Percentiles rank a stretch among this genome's conserved stretches.
Evolutionary conservation across 2,329 filamentous ascomycete genomes (phyloP).

Genomic region (Penicillium sp.): DNA sequence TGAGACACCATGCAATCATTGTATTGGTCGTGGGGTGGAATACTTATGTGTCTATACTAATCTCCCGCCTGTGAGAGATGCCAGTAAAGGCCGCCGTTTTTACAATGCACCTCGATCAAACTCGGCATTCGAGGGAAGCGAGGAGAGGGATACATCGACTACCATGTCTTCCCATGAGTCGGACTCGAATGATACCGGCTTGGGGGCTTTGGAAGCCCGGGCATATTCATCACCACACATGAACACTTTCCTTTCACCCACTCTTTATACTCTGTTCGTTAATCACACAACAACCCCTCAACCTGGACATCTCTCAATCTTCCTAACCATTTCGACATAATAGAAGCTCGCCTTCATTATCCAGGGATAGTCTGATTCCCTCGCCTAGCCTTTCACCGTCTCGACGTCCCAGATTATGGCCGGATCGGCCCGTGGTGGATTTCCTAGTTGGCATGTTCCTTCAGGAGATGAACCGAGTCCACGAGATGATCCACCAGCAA

Average conservation of each 20-base stretch:
- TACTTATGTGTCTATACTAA: constrained; percentile 16
- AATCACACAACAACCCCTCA: background rate
- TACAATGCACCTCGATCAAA: constrained; percentile 1
- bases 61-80: background rate
- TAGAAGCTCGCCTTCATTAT: constrained; percentile 4
- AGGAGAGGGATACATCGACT: constrained; percentile 7
- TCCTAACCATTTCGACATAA: background rate
- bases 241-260: background rate
- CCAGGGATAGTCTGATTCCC: background rate
- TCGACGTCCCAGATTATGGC: constrained; percentile 7
- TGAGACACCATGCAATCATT: constrained; percentile 19
- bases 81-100: background rate
- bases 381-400: constrained; percentile 2
- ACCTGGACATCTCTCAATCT: background rate
- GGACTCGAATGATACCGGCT: constrained; percentile 5
- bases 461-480: constrained; percentile 13
- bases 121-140: constrained; percentile 1
- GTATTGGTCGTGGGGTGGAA: constrained; percentile 13
- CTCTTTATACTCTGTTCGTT: constrained; percentile 1
- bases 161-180: constrained; percentile 15
- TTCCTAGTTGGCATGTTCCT: constrained; percentile 17
- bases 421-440: constrained; percentile 12
- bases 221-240: constrained; percentile 2
- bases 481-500: constrained; percentile 9
- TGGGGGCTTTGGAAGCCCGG: constrained; percentile 4